These are phyloP conservation scores for Cercospora sp. DNA, from an alignment of 2,329 filamentous ascomycete genomes.

Conservation along the genomic window DNA sequence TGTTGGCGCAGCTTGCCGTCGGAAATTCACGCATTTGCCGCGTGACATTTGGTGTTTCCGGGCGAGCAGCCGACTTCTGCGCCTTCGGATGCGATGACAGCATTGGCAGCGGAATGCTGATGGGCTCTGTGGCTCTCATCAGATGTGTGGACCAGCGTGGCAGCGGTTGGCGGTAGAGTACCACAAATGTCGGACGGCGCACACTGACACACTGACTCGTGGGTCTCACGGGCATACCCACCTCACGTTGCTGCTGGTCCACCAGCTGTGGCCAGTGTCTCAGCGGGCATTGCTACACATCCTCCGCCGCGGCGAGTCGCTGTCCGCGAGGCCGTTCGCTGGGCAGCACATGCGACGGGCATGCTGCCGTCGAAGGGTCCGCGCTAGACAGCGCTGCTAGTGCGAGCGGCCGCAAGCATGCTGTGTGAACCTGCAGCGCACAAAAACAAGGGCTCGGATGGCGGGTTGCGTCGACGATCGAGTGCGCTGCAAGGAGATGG, in stretches of 20 bases:
- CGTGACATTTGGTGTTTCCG: not conserved
- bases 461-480: not conserved
- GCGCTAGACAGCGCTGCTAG: constrained; percentile 1
- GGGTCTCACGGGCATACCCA: not conserved
- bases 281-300: not conserved
- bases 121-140: not conserved
- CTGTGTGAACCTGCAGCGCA: not conserved
- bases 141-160: not conserved
- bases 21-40: not conserved
- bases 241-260: not conserved
- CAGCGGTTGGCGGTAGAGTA: constrained; percentile 1
- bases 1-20: not conserved
- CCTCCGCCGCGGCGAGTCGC: not conserved
- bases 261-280: not conserved
- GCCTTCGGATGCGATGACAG: constrained; percentile 1
- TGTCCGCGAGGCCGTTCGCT: not conserved
- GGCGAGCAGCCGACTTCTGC: not conserved
- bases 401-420: not conserved
- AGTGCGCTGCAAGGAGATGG: constrained; percentile 5
- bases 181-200: not conserved
- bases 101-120: not conserved
- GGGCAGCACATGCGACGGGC: not conserved
- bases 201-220: not conserved
- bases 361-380: not conserved
- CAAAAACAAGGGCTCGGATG: not conserved